These are phyloP conservation scores for Dictyostelium brefeldianum DNA, from an alignment of 78 protist species.

Conservation along the genomic window DNA sequence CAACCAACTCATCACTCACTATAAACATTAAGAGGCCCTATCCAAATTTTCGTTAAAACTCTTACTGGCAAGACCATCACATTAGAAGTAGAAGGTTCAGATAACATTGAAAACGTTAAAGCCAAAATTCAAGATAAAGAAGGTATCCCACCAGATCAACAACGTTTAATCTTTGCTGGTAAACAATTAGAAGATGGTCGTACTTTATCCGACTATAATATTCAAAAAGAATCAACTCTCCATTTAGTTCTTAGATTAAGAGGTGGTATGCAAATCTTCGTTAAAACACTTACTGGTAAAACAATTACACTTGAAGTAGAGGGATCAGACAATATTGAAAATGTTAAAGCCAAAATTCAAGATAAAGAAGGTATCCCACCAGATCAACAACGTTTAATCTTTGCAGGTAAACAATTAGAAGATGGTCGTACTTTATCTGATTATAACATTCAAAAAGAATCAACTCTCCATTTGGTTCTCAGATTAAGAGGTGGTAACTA, in stretches of 20 bases:
- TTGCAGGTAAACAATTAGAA: slow-evolving; percentile 99
- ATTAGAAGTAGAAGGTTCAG: slow-evolving; percentile 95
- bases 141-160: slow-evolving; percentile 99
- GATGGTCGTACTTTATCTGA: slow-evolving; percentile 94
- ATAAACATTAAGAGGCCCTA: slow-evolving; percentile 85
- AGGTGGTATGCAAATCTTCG: slow-evolving; percentile 96
- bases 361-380: slow-evolving; percentile 99
- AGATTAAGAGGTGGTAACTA: slow-evolving; percentile 93
- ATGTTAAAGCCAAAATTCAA: slow-evolving; percentile 98
- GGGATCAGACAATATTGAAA: slow-evolving; percentile 95
- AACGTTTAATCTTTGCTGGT: slow-evolving; percentile 98
- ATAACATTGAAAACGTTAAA: slow-evolving; percentile 97
- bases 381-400: slow-evolving; percentile 99
- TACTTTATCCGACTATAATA: slow-evolving; percentile 95
- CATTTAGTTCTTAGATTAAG: slow-evolving; percentile 91
- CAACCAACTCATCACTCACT: no score
- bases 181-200: slow-evolving; percentile 98
- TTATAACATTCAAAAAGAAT: slow-evolving; percentile 95
- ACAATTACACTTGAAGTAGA: slow-evolving; percentile 98
- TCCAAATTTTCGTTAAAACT: slow-evolving; percentile 97
- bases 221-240: slow-evolving; percentile 94
- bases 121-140: slow-evolving; percentile 97
- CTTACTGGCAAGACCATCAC: slow-evolving; percentile 99
- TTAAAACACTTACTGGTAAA: slow-evolving; percentile 98
- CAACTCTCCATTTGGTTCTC: slow-evolving; percentile 92